Evolutionary conservation across 202 grass and related monocot genomes (phyloP).

Genomic region (Alloteropsis angusta): DNA sequence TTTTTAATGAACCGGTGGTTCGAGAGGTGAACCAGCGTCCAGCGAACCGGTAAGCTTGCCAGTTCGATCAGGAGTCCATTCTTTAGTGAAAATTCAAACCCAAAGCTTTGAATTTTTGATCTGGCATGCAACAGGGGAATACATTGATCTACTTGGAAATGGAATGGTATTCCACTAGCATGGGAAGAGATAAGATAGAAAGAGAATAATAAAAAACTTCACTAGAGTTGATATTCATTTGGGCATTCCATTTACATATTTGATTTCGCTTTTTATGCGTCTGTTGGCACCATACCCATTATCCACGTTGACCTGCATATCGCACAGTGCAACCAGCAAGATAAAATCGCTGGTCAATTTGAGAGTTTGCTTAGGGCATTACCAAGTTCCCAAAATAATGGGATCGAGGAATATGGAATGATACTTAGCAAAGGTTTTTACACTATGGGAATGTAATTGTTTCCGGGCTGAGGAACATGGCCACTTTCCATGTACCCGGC

Average conservation of each 20-base stretch:
- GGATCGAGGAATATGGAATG: too few species aligned
- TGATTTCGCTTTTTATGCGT: background rate
- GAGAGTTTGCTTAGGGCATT: background rate
- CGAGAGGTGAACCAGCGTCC: background rate
- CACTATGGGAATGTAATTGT: too few species aligned
- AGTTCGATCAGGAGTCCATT: too few species aligned
- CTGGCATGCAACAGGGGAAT: background rate
- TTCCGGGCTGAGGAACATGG: too few species aligned
- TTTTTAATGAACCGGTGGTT: background rate
- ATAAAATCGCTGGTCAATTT: background rate
- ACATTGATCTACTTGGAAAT: background rate
- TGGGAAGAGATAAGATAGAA: background rate
- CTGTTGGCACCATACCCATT: background rate
- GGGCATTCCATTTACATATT: background rate
- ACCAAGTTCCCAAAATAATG: too few species aligned
- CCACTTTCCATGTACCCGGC: too few species aligned
- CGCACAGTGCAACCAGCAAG: background rate
- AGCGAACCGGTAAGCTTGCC: background rate
- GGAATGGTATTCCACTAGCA: background rate
- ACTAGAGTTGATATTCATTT: background rate
- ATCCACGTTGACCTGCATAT: background rate
- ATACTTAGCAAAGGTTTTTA: too few species aligned
- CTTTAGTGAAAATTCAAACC: background rate
- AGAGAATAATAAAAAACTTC: background rate
- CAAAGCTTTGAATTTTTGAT: background rate